Base-by-base conservation (phyloP, 2,329 filamentous ascomycete species). In the Pseudogymnoascus sp. region DNA sequence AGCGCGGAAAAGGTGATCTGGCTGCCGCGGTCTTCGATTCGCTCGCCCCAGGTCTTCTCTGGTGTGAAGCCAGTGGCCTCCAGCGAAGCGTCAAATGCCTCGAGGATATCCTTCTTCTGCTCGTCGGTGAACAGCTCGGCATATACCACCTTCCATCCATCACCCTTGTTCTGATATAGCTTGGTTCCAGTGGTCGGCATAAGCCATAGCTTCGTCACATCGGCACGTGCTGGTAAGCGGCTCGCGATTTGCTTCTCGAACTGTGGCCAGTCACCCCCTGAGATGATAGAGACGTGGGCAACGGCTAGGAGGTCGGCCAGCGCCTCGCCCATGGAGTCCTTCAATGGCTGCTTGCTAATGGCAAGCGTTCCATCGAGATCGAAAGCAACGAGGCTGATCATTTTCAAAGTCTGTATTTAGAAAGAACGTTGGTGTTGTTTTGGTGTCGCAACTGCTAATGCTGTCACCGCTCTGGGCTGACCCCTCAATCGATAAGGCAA, bases 1-100 rank as follows among this genome's bases (percentile, higher is more conserved):
- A 77, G 75, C 1, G 75, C 75, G 1, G 75, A 77, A 66, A 77
- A 76, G 11, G 75, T 77, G 61, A 77, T 76, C 68, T 77, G 75
- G 66, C 73, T 75, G 31, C 75, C 76, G 49, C 76, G 76, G 64
- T 77, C 75, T 63, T 77, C 76, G 64, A 77, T 76, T 40, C 73
- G 69, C 62, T 73, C 66, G 21, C 75, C 76, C 76, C 75, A 77
- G 9, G 75, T 76, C 69, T 75, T 61, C 64, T 73, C 71, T 3
- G 75, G 75, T 46, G 66, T 70, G 68, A 76, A 75, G 3, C 74
- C 75, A 3, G 75, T 75, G 7, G 71, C 72, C n/a, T 69, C 68
- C 60, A 77, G 71, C 2, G 75, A 70, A 6, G 67, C 69, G 40
- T 76, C 71, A 63, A 77, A 75, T 9, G 74, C 72, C 14, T 65